These are phyloP conservation scores for Cladophialophora chaetospira DNA, from an alignment of 2,329 filamentous ascomycete species.

Conservation along the genomic window DNA sequence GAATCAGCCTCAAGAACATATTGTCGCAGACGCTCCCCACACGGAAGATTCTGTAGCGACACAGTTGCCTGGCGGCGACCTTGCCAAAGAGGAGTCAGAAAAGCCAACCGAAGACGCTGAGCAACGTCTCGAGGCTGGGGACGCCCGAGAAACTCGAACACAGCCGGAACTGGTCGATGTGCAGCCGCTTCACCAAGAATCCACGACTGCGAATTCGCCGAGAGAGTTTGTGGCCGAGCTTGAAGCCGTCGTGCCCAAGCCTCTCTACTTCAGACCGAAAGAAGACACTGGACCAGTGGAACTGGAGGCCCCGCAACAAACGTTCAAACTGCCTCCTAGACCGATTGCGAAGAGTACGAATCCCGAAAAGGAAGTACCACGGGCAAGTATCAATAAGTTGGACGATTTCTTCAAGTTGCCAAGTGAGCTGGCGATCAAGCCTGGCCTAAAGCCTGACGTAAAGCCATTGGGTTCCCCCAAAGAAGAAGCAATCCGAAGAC, in stretches of 20 bases:
- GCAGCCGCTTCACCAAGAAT: background rate
- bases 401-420: slow-evolving; percentile 27
- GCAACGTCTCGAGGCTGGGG: background rate
- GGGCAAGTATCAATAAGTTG: slow-evolving; percentile 14
- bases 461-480: slow-evolving; percentile 8
- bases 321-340: slow-evolving; percentile 29
- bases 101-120: background rate
- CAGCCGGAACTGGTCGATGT: background rate
- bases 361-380: slow-evolving; percentile 18
- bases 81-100: background rate
- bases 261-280: background rate
- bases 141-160: background rate
- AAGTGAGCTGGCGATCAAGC: slow-evolving; percentile 12
- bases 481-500: slow-evolving; percentile 19
- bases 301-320: slow-evolving; percentile 29
- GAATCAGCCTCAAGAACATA: background rate
- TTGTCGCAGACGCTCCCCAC: background rate
- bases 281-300: slow-evolving; percentile 23
- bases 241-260: slow-evolving; percentile 23
- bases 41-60: background rate
- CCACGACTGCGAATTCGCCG: background rate
- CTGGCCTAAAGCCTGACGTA: slow-evolving; percentile 25
- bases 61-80: background rate
- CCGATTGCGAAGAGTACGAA: slow-evolving; percentile 10
- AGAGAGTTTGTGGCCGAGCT: slow-evolving; percentile 30